Evolutionary conservation across 2,329 filamentous ascomycete species (phyloP), one percentile per base, ranked within the genome.

Genomic region (Aspergillus jensenii): DNA sequence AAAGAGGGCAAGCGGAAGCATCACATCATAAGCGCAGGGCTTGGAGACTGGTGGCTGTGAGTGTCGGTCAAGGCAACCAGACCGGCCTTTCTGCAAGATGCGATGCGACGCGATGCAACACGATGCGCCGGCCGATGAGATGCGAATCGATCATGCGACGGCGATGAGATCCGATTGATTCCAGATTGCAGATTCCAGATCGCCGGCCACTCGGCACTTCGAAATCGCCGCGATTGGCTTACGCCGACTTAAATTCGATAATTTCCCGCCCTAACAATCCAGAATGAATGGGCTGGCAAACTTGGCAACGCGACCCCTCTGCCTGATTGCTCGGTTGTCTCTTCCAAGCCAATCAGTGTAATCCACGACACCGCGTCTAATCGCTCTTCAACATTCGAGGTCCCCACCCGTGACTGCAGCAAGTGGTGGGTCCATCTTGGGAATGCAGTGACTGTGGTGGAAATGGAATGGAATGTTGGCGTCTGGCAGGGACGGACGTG

Each of bases 131-230:
- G 27, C 9, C 9, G 40, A 43, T 43, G 35, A 44, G 31, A 37
- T 17, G 15, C 21, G 31, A 41, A 41, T 9, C 43, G 44, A 48
- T 25, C 15, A 33, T 55, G 45, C 44, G 33, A 55, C 19, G 27
- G 27, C 27, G 43, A 55, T 50, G 45, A 49, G 56, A 58, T 58
- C 50, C 27, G 45, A 53, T 41, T 25, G 12, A 14, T 15, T 12
- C 23, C 43, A 37, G 37, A 19, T 47, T 43, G 19, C 37, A 35
- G 15, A 44, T 6, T 52, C 21, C 8, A 17, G 27, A 31, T 31
- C 27, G 27, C 27, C 27, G 27, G 9, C 40, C n/a, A 23, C 51
- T 54, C 51, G 51, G 41, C 49, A 52, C 23, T 44, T 52, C 15
- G 23, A 43, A 44, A 21, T 52, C 49, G 35, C 17, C 46, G 9